Base-by-base conservation (phyloP, 306 rosid species). In the Cucurbita pepo region DNA sequence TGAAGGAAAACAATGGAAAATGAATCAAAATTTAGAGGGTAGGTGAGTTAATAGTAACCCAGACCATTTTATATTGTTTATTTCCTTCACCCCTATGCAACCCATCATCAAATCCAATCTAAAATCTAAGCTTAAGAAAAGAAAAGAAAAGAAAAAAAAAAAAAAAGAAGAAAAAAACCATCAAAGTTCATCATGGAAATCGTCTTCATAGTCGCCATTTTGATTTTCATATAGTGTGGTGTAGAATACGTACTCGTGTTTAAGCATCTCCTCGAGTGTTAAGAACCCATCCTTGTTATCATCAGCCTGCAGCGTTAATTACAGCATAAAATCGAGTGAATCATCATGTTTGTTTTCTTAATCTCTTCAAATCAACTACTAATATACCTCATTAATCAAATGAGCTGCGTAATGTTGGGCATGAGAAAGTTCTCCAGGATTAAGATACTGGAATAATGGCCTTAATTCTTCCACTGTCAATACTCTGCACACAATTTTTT, bases 401-500 rank as follows among this genome's bases (percentile, higher is more conserved):
- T 81, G 82, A 36, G 19, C 69, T 10, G 93, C 73, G 76, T 78
- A 87, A 81, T 87, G 85, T 41, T 84, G 87, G 55, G 93, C 88
- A 69, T 80, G 76, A 53, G 91, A 81, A 51, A 86, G 34, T 76
- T 92, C 95, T 83, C 96, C 97, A 2, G 97, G 95, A 69, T 84
- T 80, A 56, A 90, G 63, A 47, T 86, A 90, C 67, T 61, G 80
- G 45, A 87, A 62, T 22, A 88, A 53, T 0, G 98, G 91, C 41
- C 77, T 63, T 77, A 93, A 67, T 76, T 93, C 96, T 77, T 88
- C 96, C 43, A 75, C 86, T 10, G 83, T 71, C 83, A 90, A 77
- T 16, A 82, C 54, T 70, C 95, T 90, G 78, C 18, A 52, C 61
- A 52, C 72, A 50, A 12, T 45, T 67, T 19, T 45, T 66, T 22